Evolutionary conservation across 257 asterid genomes (phyloP).

Genomic region (Linderniella brevidens): DNA sequence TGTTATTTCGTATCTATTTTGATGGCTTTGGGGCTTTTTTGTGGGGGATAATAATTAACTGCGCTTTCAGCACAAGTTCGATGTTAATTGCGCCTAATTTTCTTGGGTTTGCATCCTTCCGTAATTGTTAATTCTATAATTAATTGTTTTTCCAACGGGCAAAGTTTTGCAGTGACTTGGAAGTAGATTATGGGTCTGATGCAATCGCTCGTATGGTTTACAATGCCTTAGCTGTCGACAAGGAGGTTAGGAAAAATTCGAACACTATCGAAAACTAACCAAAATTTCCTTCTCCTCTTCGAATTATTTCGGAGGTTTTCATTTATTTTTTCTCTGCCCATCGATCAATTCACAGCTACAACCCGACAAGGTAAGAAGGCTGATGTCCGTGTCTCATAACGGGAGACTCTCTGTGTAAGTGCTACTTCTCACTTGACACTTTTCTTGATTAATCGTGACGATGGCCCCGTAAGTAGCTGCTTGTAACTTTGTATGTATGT

Average conservation of each 20-base stretch:
- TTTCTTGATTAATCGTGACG: neutral
- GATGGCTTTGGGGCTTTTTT: too few species aligned
- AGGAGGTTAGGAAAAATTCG: constrained; percentile 32
- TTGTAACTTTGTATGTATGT: neutral
- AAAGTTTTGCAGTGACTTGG: constrained; percentile 37
- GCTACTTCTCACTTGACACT: neutral
- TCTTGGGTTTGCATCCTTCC: too few species aligned
- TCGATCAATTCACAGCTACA: constrained; percentile 55
- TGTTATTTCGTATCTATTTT: too few species aligned
- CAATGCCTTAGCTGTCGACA: constrained; percentile 43
- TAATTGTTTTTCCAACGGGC: too few species aligned
- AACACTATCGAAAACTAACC: neutral
- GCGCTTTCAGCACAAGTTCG: too few species aligned
- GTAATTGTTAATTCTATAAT: too few species aligned
- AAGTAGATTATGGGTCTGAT: constrained; percentile 39
- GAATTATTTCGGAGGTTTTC: neutral
- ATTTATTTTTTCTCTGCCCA: neutral
- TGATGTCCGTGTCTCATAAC: constrained; percentile 20
- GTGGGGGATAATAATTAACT: too few species aligned
- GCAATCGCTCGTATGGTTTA: constrained; percentile 32
- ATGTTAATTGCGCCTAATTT: too few species aligned
- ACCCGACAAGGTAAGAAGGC: constrained; percentile 57
- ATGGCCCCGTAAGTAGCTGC: neutral
- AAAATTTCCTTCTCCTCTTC: neutral
- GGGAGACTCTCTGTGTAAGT: constrained; percentile 53